Conservation (phyloP, 108 stramenopile species). For the Nannochloropsis granulata region DNA sequence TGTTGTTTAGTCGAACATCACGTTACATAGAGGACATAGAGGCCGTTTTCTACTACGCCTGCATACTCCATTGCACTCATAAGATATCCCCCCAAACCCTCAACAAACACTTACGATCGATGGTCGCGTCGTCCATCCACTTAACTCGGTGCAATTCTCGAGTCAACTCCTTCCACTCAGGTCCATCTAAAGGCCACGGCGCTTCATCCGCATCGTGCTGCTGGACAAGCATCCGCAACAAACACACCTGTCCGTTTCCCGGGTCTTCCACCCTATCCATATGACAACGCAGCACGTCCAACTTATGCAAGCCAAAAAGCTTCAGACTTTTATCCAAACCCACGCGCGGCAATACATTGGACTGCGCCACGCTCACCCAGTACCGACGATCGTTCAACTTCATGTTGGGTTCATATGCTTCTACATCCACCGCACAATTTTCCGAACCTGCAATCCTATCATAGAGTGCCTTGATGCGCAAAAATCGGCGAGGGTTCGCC, state of each 20-base stretch:
- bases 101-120: constrained; percentile 9
- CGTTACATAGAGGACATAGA: neutral
- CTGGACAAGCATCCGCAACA: constrained; percentile 62
- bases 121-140: constrained; percentile 18
- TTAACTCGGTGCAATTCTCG: constrained; percentile 6
- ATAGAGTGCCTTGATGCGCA: constrained; percentile 49
- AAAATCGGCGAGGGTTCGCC: constrained; percentile 29
- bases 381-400: neutral
- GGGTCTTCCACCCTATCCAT: constrained; percentile 74
- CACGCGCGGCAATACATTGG: constrained; percentile 25
- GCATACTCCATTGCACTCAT: constrained; percentile 19
- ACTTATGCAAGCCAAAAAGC: constrained; percentile 55
- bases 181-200: neutral
- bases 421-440: constrained; percentile 55
- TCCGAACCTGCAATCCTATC: constrained; percentile 66
- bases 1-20: neutral
- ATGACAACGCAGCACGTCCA: constrained; percentile 74
- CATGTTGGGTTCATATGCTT: constrained; percentile 6
- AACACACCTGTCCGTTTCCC: constrained; percentile 71
- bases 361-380: constrained; percentile 8
- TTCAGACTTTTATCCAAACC: constrained; percentile 37
- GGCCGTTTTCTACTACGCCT: constrained; percentile 14
- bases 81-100: neutral
- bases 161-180: neutral
- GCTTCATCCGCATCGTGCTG: constrained; percentile 23